phyloP scores from a whole-genome alignment of 108 stramenopile genomes.

The Nitzschia putrida region DNA sequence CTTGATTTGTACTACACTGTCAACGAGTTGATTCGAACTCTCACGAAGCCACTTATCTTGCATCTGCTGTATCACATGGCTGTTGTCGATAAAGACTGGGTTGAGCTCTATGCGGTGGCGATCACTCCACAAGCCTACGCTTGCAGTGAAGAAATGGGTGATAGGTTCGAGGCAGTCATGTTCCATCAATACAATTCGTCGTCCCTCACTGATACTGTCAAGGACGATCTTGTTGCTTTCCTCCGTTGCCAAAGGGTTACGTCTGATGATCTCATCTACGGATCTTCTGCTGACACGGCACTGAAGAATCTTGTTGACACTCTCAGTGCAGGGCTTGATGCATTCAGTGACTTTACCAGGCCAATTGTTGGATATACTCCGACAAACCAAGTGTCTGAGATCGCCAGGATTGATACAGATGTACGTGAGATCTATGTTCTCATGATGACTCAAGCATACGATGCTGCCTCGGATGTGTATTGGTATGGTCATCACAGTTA shows the following conservation, averaged over 20 bases:
- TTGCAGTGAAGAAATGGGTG: constrained; percentile 35
- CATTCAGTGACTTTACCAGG: not conserved
- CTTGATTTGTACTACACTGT: constrained; percentile 36
- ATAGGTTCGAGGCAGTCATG: constrained; percentile 18
- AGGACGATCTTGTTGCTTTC: constrained; percentile 31
- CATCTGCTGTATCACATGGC: constrained; percentile 49
- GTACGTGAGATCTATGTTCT: constrained; percentile 51
- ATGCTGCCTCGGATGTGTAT: constrained; percentile 61
- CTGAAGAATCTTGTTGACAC: constrained; percentile 23
- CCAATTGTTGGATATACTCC: constrained; percentile 52
- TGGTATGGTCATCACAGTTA: constrained; percentile 55
- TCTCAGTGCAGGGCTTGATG: constrained; percentile 27
- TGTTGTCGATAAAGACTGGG: constrained; percentile 44
- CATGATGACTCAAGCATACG: constrained; percentile 38
- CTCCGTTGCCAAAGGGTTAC: constrained; percentile 51
- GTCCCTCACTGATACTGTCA: constrained; percentile 20
- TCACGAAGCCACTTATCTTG: constrained; percentile 64
- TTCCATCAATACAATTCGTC: constrained; percentile 1
- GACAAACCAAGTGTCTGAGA: constrained; percentile 36
- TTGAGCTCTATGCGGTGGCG: constrained; percentile 56
- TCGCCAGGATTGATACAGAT: constrained; percentile 53
- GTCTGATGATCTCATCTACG: constrained; percentile 35
- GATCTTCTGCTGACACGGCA: constrained; percentile 12
- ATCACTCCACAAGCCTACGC: constrained; percentile 45
- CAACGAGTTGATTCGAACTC: constrained; percentile 45